Base-by-base conservation (phyloP, 495 filamentous ascomycete species). In the Penicillium odoratum region DNA sequence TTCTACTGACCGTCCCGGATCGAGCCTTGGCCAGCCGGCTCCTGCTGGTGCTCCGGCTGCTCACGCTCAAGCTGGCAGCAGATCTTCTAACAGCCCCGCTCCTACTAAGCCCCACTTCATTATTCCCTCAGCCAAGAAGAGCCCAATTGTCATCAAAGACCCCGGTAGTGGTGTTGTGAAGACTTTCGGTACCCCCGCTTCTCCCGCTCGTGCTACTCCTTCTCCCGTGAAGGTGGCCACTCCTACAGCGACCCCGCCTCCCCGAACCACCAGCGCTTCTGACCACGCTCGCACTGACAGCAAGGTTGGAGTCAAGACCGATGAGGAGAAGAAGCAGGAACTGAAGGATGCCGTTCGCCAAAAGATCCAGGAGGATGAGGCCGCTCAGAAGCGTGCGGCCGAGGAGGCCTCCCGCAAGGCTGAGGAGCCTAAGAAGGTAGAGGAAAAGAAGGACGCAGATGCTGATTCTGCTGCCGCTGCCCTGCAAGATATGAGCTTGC, bases 111-210 rank as follows among this genome's bases (percentile, higher is more conserved):
- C 72, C 5, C 66, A 74, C 51, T 86, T 85, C 57, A 69, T 83
- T 33, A 79, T 83, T 30, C 84, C 83, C 2, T 64, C 74, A 4
- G 72, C 72, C 54, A 88, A 84, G 68, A 88, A 86, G 72, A 88
- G 79, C 62, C 78, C 85, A 3, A 86, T 96, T 48, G 77, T 85
- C 40, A 95, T 97, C 76, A 93, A 89, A 76, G 86, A 91, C 58
- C 78, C 88, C 1, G 78, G 84, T 44, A 92, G 89, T 53, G 88
- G 90, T 68, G 82, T 67, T 18, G 73, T 88, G 28, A 80, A 81
- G 62, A 80, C 75, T 18, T 85, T 88, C 58, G 76, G 80, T 61
- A 85, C 66, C 59, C 74, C 75, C 30, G 78, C 81, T 2, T 83
- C 83, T 18, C 83, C 84, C 26, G 79, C 82, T 43, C 79, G 78